Base-by-base conservation (phyloP, 495 filamentous ascomycete species). In the Aspergillus avenaceus region DNA sequence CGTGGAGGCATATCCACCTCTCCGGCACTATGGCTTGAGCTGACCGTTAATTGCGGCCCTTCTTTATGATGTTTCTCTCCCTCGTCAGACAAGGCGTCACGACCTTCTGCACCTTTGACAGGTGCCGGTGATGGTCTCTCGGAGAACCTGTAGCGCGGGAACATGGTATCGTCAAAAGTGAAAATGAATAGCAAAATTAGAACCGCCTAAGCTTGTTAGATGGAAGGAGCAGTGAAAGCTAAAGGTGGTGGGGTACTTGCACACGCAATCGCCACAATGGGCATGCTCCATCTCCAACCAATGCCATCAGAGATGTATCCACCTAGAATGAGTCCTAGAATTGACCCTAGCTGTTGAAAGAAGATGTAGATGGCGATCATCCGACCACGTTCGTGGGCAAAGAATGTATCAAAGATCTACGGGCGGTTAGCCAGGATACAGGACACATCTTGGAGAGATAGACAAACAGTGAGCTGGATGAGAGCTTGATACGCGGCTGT, bases 121-220 rank as follows among this genome's bases (percentile, higher is more conserved):
- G 34, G 1, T 36, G 34, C 25, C 0, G 2, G 26, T 1, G 47
- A 22, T 23, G 24, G 18, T 5, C 46, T 26, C 11, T 29, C 44
- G 2, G 50, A 52, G 49, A 66, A 64, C 7, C 62, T 54, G 23
- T 59, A 64, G 5, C 64, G 28, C 0, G 62, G 64, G 37, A 70
- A 70, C 54, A 70, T 62, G 21, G 66, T 63, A 24, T 68, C 66
- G 23, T 70, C 64, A 22, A 70, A 64, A 13, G 56, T 64, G 53
- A 70, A 63, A 34, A 67, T 53, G 31, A 70, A 65, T 1, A 67
- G 36, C 5, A 69, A 21, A 4, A 66, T 60, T 19, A 66, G 25
- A 4, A 60, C 51, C 40, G 56, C 60, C 55, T 62, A 21, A 14
- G 18, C 5, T 4, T 16, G 2, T 47, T 51, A 47, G 51, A 21